Evolutionary conservation across 345 rosid genomes (phyloP), one percentile per base, ranked within the genome.

Genomic region (Tarenaya hassleriana): DNA sequence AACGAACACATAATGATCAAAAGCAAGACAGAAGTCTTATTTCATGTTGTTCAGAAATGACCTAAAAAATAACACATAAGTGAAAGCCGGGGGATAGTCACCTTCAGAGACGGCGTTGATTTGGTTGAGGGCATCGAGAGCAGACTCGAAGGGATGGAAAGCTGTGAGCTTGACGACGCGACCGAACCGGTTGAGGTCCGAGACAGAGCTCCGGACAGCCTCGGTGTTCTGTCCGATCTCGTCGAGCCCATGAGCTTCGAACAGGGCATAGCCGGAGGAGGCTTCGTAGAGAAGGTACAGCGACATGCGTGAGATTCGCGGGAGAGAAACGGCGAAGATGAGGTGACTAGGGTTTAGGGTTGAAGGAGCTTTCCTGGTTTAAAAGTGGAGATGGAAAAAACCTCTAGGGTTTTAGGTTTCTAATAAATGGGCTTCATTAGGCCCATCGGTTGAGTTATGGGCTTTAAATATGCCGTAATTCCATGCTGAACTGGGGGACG

Each of bases 21-120:
- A 40, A 19, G 33, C 17, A 42, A 14, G 11, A 38, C 44, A 13
- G 7, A 50, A 12, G 31, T 50, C 17, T 11, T 40, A 29, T 32
- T 42, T 39, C 17, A 32, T 42, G 14, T n/a, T 27, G 24, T n/a
- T 43, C 21, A 34, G 0, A 49, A 24, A 55, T 10, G 18, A 39
- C 16, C 42, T 11, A 13, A 3, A 1, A 39, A 12, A n/a, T 9
- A 34, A 56, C 1, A 33, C 11, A 46, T 13, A 6, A 37, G n/a
- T n/a, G 16, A 39, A 20, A 15, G 39, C 18, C 21, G 7, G 16
- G 5, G 14, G 51, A 41, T 21, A 15, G 38, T 61, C 15, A 84
- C 94, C 96, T 84, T 88, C 94, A 33, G 90, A 81, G 42, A 88
- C 78, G 15, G 96, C 86, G 82, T 88, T 88, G 42, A 81, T 63